Percentiles rank a stretch among this genome's conserved stretches.
Conservation (phyloP, 2,329 filamentous ascomycete genomes). For the Lasiodiplodia sp. region DNA sequence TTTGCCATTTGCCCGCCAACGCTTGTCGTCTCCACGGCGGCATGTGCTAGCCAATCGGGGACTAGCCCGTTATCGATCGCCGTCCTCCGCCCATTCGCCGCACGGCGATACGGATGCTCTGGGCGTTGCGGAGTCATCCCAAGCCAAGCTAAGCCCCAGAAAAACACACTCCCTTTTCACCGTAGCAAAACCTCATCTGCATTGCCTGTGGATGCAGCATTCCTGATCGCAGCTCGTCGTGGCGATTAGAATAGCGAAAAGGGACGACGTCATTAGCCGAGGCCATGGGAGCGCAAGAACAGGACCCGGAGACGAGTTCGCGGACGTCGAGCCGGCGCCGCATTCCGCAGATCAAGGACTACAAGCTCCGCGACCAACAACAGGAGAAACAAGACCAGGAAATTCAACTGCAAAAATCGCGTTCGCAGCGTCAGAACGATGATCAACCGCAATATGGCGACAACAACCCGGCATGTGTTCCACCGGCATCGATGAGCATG, state of each 20-base stretch:
- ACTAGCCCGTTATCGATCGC: neutral
- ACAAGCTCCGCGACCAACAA: neutral
- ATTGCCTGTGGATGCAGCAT: neutral
- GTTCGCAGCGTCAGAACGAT: neutral
- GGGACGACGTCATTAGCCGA: neutral
- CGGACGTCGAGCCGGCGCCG: slow-evolving; percentile 25
- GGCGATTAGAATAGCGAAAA: neutral
- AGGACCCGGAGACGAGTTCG: slow-evolving; percentile 15
- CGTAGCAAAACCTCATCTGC: neutral
- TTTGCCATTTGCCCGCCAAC: neutral
- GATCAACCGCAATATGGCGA: slow-evolving; percentile 9
- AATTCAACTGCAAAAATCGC: neutral
- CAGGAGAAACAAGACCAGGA: neutral
- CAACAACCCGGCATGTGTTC: slow-evolving; percentile 22
- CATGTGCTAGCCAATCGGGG: neutral
- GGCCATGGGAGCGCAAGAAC: slow-evolving; percentile 13
- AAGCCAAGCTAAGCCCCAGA: neutral
- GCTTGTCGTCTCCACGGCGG: neutral
- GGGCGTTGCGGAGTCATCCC: slow-evolving; percentile 15
- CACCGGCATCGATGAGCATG: slow-evolving; percentile 18
- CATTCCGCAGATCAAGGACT: slow-evolving; percentile 12
- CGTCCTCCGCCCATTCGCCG: neutral
- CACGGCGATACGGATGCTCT: slow-evolving; percentile 24
- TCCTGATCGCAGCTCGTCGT: neutral
- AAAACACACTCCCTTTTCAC: neutral